Conservation (phyloP, 1,139 yeast genomes). For the Suhomyces maxii region DNA sequence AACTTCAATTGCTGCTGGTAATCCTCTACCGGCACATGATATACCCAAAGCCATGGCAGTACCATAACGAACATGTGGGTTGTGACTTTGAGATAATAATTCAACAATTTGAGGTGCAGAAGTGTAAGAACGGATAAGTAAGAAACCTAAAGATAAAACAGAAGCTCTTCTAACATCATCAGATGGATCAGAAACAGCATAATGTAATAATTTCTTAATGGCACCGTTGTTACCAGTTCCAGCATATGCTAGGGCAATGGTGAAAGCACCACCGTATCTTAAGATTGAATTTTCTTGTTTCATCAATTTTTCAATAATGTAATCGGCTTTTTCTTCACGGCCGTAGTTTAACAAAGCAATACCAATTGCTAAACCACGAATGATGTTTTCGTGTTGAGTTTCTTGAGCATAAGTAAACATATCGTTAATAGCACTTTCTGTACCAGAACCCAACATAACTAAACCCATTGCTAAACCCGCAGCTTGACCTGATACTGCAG, state of each 20-base stretch:
- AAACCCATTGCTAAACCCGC: constrained; percentile 97
- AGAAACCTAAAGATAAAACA: constrained; percentile 90
- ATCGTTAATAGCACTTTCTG: constrained; percentile 68
- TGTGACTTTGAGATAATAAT: constrained; percentile 88
- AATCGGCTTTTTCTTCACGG: constrained; percentile 79
- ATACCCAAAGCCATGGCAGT: constrained; percentile 97
- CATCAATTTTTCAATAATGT: constrained; percentile 64
- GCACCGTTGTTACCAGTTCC: constrained; percentile 94
- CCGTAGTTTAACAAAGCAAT: constrained; percentile 86
- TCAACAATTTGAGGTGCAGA: constrained; percentile 96
- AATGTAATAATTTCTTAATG: constrained; percentile 79
- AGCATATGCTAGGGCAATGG: constrained; percentile 93
- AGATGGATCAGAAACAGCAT: constrained; percentile 94
- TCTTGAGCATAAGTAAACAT: constrained; percentile 93
- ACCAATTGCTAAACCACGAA: constrained; percentile 88
- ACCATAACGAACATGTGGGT: constrained; percentile 98
- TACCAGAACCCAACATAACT: constrained; percentile 92
- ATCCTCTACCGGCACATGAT: constrained; percentile 93
- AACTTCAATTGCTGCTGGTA: constrained; percentile 86
- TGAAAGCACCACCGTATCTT: constrained; percentile 94
- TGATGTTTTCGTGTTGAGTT: constrained; percentile 93
- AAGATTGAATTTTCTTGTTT: constrained; percentile 78
- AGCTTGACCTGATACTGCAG: constrained; percentile 95
- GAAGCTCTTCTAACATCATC: constrained; percentile 98
- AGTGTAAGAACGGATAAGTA: constrained; percentile 84